These are phyloP conservation scores for Tolypocladium nubicola DNA, from an alignment of 2,329 filamentous ascomycete genomes.

Conservation along the genomic window DNA sequence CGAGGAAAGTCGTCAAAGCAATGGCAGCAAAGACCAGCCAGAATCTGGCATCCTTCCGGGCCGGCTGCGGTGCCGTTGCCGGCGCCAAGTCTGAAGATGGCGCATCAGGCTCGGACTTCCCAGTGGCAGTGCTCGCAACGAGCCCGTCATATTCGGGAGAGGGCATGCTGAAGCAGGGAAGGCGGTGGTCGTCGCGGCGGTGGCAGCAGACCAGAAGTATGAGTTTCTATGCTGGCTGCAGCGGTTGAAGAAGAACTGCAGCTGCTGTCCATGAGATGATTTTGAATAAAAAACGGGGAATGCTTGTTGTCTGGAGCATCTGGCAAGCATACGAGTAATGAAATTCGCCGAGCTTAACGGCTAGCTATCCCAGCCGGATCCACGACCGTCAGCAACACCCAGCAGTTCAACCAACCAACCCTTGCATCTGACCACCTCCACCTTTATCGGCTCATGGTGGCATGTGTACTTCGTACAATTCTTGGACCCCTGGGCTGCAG, in stretches of 20 bases:
- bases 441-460: not conserved
- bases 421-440: not conserved
- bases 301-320: not conserved
- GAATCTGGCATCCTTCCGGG: conserved; percentile 3
- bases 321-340: not conserved
- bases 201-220: not conserved
- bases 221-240: not conserved
- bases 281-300: not conserved
- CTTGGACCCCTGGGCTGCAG: not conserved
- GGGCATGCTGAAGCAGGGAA: not conserved
- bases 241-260: not conserved
- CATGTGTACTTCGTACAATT: not conserved
- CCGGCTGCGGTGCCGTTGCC: not conserved
- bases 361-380: not conserved
- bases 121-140: not conserved
- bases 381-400: not conserved
- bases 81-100: not conserved
- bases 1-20: conserved; percentile 12
- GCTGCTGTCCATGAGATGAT: not conserved
- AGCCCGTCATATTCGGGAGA: not conserved
- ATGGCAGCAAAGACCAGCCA: conserved; percentile 12
- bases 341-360: not conserved
- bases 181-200: not conserved
- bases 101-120: not conserved
- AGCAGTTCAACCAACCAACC: not conserved